Evolutionary conservation across 108 stramenopile species (phyloP).

Genomic region (Nitzschia sp.): DNA sequence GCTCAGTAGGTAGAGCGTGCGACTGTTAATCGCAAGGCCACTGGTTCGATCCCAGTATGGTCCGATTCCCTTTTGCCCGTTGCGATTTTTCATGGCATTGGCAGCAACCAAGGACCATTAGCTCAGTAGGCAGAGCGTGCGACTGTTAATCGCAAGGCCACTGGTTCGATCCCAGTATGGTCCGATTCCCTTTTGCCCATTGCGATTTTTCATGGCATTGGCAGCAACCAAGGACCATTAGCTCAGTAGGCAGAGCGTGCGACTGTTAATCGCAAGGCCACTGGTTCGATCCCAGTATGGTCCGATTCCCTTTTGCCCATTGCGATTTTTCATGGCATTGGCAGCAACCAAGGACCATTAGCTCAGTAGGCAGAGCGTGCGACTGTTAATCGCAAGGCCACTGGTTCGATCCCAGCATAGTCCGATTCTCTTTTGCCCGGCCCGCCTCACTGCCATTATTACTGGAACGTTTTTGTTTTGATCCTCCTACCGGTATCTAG

Average conservation of each 20-base stretch:
- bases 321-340: background rate
- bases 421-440: conserved; percentile 18
- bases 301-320: conserved; percentile 14
- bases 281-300: conserved; percentile 49
- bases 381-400: conserved; percentile 56
- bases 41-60: conserved; percentile 49
- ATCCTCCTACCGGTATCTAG: too few species aligned
- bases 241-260: conserved; percentile 56
- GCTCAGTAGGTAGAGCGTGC: conserved; percentile 56
- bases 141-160: conserved; percentile 58
- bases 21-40: conserved; percentile 58
- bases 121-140: conserved; percentile 55
- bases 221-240: conserved; percentile 21
- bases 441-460: too few species aligned
- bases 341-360: background rate
- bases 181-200: conserved; percentile 21
- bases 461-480: too few species aligned
- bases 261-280: conserved; percentile 58
- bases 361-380: conserved; percentile 29
- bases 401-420: conserved; percentile 48
- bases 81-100: background rate
- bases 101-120: conserved; percentile 19
- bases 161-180: conserved; percentile 49
- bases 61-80: conserved; percentile 14
- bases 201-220: background rate